These are phyloP conservation scores for Ceratobasidium sp. DNA, from an alignment of 1,284 basidiomycete species.

Conservation along the genomic window DNA sequence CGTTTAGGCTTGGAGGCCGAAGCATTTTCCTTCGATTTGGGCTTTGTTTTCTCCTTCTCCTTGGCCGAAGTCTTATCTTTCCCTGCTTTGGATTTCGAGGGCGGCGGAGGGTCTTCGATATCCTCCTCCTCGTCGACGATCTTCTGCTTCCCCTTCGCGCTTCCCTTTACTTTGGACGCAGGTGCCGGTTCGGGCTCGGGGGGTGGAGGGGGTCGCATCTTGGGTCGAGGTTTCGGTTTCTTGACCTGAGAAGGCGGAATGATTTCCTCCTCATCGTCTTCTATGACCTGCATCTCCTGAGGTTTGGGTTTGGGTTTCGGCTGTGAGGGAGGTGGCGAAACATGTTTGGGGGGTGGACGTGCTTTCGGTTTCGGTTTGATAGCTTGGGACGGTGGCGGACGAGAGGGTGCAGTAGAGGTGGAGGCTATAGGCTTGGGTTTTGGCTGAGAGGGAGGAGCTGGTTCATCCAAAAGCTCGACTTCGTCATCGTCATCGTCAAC, in stretches of 20 bases:
- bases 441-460: neutral
- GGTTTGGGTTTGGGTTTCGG: neutral
- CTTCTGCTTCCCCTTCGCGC: slow-evolving; percentile 20
- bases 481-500: slow-evolving; percentile 19
- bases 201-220: slow-evolving; percentile 12
- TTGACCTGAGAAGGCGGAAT: neutral
- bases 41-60: slow-evolving; percentile 27
- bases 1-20: slow-evolving; percentile 15
- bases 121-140: neutral
- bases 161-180: slow-evolving; percentile 7
- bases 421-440: slow-evolving; percentile 6
- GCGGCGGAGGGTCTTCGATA: neutral
- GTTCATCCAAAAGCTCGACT: neutral
- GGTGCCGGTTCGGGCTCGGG: neutral
- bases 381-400: neutral
- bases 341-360: slow-evolving; percentile 4
- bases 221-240: slow-evolving; percentile 25
- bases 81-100: neutral
- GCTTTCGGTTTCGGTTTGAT: slow-evolving; percentile 14
- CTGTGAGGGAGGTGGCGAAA: neutral
- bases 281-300: neutral
- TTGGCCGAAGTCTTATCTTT: slow-evolving; percentile 25
- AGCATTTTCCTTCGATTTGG: slow-evolving; percentile 1
- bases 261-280: slow-evolving; percentile 19
- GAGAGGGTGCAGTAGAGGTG: neutral